Base-by-base conservation (phyloP, 371 early-diverging fungal genomes). In the Saksenaea vasiformis region DNA sequence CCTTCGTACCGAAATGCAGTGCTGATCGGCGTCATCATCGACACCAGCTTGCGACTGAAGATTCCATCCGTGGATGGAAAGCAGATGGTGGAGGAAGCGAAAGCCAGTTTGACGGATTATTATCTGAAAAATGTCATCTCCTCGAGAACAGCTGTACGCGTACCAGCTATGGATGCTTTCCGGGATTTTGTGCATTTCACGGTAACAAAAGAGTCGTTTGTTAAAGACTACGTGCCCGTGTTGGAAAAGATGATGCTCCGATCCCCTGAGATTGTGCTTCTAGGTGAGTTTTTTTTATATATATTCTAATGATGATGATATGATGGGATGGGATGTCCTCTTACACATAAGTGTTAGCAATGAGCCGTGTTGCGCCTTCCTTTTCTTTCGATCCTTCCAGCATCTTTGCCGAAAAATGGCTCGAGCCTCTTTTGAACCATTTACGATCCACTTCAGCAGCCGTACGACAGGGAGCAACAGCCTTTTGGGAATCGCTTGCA, bases 241-340 rank as follows among this genome's bases (percentile, higher is more conserved):
- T 64, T 82, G 58, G 90, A 94, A 47, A 90, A 91, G 58, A 85
- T 93, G 72, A 82, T 95, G 69, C 84, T 97, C 60, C 86, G 96
- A 53, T 90, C 95, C 5, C 96, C 97, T 15, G 97, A 96, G 67
- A 77, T 91, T 60, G 90, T 89, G 14, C 83, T 95, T 54, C 79
- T 77, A 67, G 78, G 90, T 87, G 75, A 65, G 66, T 5, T 17
- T 3, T n/a, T n/a, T n/a, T n/a, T n/a, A n/a, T n/a, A n/a, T n/a
- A n/a, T n/a, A 44, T 14, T 24, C 17, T 1, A 44, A 58, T n/a
- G n/a, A n/a, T 0, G 19, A 55, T 14, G n/a, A 72, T n/a, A 11
- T 61, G 15, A n/a, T 2, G 44, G 26, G 10, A 24, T 47, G 43
- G 19, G 27, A 61, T 1, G 14, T 1, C 17, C 15, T 56, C 59